These are phyloP conservation scores for Canna indica DNA, from an alignment of 176 grass and related monocot species.

Conservation along the genomic window DNA sequence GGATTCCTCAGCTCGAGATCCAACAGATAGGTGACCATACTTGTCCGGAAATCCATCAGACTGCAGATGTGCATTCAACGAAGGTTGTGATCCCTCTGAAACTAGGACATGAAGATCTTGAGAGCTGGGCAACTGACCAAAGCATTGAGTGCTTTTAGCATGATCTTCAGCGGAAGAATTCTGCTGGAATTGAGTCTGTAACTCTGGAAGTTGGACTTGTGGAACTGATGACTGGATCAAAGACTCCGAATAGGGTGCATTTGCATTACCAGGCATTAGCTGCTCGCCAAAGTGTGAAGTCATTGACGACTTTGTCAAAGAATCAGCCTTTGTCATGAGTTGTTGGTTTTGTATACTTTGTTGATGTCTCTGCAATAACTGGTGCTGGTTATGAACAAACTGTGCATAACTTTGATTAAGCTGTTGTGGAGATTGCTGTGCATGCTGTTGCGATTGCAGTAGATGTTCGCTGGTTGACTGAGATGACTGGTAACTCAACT, in stretches of 20 bases:
- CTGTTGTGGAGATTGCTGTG: slow-evolving; percentile 63
- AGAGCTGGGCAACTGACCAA: slow-evolving; percentile 1
- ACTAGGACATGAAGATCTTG: slow-evolving; percentile 10
- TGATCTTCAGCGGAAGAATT: slow-evolving; percentile 5
- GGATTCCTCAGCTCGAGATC: slow-evolving; percentile 4
- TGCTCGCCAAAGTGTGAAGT: slow-evolving; percentile 6
- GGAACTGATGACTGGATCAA: not conserved
- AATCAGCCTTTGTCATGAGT: not conserved
- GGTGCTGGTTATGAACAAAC: slow-evolving; percentile 31
- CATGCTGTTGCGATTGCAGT: slow-evolving; percentile 43
- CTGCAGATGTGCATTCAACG: not conserved
- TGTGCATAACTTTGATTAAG: slow-evolving; percentile 41
- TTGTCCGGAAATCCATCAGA: slow-evolving; percentile 8
- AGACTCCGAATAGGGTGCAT: not conserved
- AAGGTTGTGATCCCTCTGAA: slow-evolving; percentile 1
- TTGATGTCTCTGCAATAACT: slow-evolving; percentile 1
- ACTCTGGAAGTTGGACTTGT: not conserved
- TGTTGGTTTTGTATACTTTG: slow-evolving; percentile 1
- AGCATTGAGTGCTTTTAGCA: slow-evolving; percentile 1
- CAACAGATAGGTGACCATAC: not conserved
- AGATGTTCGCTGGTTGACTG: slow-evolving; percentile 54
- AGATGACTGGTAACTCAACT: slow-evolving; percentile 61
- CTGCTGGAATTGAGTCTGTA: slow-evolving; percentile 3
- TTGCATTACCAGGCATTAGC: slow-evolving; percentile 4
- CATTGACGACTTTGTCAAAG: not conserved